Conservation (phyloP, 805 yeast species). For the Myxozyma neotropica region DNA sequence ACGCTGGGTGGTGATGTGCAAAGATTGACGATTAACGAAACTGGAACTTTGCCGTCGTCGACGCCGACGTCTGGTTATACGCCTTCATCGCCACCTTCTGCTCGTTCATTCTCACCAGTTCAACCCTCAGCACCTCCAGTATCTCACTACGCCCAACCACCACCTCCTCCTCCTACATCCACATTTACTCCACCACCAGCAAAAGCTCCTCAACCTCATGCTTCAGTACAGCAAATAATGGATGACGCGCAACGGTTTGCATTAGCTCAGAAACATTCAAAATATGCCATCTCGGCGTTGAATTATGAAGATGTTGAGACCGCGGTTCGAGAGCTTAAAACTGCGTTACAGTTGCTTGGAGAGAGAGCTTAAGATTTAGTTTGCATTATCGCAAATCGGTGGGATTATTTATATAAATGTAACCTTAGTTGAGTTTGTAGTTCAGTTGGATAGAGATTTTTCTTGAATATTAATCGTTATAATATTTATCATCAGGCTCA, state of each 20-base stretch:
- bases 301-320: slow-evolving; percentile 70
- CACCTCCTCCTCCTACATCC: neutral
- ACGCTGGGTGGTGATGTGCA: neutral
- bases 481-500: too few species aligned
- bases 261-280: slow-evolving; percentile 63
- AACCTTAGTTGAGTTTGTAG: too few species aligned
- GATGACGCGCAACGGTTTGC: slow-evolving; percentile 45
- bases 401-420: too few species aligned
- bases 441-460: too few species aligned
- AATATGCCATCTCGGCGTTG: slow-evolving; percentile 71
- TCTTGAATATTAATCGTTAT: too few species aligned
- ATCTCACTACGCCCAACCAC: neutral
- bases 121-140: too few species aligned
- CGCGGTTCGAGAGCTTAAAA: slow-evolving; percentile 57
- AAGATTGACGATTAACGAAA: neutral
- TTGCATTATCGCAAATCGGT: too few species aligned
- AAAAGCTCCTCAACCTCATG: slow-evolving; percentile 21
- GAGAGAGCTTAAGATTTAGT: slow-evolving; percentile 9
- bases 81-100: slow-evolving; percentile 4
- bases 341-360: slow-evolving; percentile 46
- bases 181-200: slow-evolving; percentile 12
- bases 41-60: too few species aligned
- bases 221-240: slow-evolving; percentile 39
- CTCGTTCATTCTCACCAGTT: neutral
- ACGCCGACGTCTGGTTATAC: too few species aligned